phyloP scores from a whole-genome alignment of 495 filamentous ascomycete species.

The Xylona heveae region DNA sequence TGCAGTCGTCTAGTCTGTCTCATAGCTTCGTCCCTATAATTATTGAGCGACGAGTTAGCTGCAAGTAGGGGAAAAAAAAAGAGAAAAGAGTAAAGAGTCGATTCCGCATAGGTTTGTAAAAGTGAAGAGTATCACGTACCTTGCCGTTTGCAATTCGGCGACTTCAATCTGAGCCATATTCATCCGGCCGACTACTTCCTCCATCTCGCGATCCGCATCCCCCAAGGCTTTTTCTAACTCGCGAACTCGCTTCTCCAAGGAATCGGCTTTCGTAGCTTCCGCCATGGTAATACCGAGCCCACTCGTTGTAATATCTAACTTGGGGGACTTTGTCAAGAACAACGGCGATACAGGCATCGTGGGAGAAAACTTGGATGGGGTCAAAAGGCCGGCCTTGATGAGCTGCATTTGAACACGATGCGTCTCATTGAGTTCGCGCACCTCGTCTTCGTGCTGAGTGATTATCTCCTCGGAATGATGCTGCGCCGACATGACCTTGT shows the following conservation, averaged over 20 bases:
- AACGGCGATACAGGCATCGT: conserved; percentile 19
- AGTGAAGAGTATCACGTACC: conserved; percentile 27
- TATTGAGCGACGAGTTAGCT: conserved; percentile 14
- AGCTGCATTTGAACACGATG: conserved; percentile 61
- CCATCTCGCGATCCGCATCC: conserved; percentile 82
- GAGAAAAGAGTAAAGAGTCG: neutral
- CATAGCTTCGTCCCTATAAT: conserved; percentile 57
- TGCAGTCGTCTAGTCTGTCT: conserved; percentile 63
- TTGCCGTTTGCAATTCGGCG: conserved; percentile 70
- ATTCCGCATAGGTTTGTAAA: neutral
- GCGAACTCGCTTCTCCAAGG: conserved; percentile 47
- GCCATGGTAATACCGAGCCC: conserved; percentile 30
- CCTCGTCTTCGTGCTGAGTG: conserved; percentile 66
- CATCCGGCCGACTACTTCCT: conserved; percentile 81
- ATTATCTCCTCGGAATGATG: conserved; percentile 71
- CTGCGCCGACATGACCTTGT: conserved; percentile 64
- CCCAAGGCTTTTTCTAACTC: conserved; percentile 67
- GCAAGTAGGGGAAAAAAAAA: neutral
- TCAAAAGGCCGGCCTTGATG: conserved; percentile 33
- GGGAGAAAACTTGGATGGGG: conserved; percentile 20
- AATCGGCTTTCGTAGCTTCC: conserved; percentile 48
- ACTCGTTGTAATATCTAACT: conserved; percentile 34
- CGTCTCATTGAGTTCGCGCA: conserved; percentile 48
- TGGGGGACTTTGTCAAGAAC: conserved; percentile 32
- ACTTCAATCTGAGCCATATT: conserved; percentile 90